phyloP scores from a whole-genome alignment of 306 rosid species.

The Crotalaria pallida region DNA sequence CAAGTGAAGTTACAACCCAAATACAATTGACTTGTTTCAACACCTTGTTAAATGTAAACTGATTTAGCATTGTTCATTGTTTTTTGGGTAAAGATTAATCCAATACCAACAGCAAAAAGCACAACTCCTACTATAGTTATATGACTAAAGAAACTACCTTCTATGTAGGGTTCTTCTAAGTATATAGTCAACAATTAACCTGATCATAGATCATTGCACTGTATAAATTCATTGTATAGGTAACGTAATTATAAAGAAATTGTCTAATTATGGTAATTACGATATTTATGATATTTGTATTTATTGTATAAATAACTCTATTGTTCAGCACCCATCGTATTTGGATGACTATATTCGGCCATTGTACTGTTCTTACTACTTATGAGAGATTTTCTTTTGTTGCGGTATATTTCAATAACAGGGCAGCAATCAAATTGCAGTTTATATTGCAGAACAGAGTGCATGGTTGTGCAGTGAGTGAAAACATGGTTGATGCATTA shows the following conservation, averaged over 20 bases:
- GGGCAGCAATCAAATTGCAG: slow-evolving; percentile 18
- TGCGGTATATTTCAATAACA: slow-evolving; percentile 16
- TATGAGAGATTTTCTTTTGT: neutral
- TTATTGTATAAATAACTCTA: neutral
- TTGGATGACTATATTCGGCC: slow-evolving; percentile 8
- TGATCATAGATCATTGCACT: no score
- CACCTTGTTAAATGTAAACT: slow-evolving; percentile 1
- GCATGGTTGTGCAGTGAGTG: slow-evolving; percentile 26
- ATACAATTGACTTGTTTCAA: slow-evolving; percentile 4
- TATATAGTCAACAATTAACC: no score
- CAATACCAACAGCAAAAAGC: no score
- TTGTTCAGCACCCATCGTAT: neutral
- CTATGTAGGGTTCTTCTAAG: no score
- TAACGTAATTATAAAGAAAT: no score
- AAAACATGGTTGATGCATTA: slow-evolving; percentile 47
- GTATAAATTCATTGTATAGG: neutral
- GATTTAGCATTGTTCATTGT: neutral
- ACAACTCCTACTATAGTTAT: no score
- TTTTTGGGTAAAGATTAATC: no score
- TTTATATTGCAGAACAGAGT: slow-evolving; percentile 24
- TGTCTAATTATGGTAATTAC: neutral
- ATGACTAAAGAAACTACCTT: no score
- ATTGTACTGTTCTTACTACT: no score
- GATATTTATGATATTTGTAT: neutral
- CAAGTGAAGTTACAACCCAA: no score